Base-by-base conservation (phyloP, 768 basidiomycete genomes). In the Pisolithus microcarpus region DNA sequence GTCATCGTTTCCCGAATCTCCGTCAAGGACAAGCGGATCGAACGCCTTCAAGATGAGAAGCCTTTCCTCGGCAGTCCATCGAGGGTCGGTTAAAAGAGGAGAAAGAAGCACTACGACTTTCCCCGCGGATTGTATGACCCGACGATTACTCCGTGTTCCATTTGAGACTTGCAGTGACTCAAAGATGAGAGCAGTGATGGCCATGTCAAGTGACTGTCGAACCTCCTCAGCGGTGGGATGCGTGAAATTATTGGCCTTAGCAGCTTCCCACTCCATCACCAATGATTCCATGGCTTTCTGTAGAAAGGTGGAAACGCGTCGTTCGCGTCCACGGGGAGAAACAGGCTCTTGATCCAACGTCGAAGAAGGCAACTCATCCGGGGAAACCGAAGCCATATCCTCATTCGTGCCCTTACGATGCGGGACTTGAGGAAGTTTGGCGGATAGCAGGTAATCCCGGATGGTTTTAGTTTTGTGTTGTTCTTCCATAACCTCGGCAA, bases 191-290 rank as follows among this genome's bases (percentile, higher is more conserved):
- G 83, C 78, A 1, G 72, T 70, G 7, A 90, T 72, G 5, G 82
- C 79, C 28, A 85, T 65, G 61, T 97, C 92, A 48, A 96, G 59
- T 4, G 79, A 72, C 28, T 76, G 73, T 19, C 91, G 81, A 4
- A 84, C 75, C 43, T 72, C 75, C 62, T 89, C 89, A 0, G 79
- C 80, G 7, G 78, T 79, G 21, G 75, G 72, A 52, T 71, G 71
- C 11, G 58, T 53, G 26, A 15, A 34, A 34, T 56, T 57, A 7
- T 50, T 60, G 13, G 69, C 68, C 19, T 65, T 67, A 23, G 62
- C 62, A 7, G 60, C 66, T 38, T 80, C 77, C 80, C 80, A 81
- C 38, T 79, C 77, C 1, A 54, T 53, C 21, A 58, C 46, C 15
- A 84, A 60, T 3, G 73, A 66, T 45, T 86, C 82, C 21, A 91